Conservation (phyloP, 768 basidiomycete species). For the Tulasnella sp. region DNA sequence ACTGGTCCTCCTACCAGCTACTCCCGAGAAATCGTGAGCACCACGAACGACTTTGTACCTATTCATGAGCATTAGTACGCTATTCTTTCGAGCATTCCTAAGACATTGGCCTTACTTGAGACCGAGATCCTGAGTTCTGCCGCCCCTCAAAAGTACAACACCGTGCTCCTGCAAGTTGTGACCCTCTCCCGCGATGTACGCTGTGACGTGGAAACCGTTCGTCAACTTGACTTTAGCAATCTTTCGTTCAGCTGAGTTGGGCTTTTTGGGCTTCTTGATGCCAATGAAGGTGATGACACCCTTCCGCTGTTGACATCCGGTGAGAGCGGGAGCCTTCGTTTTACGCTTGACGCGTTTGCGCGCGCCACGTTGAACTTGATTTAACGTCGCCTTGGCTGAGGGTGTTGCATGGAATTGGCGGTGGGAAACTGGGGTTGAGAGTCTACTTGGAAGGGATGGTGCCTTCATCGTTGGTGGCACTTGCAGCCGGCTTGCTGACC, state of each 20-base stretch:
- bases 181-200: conserved; percentile 94
- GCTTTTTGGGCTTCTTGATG: conserved; percentile 87
- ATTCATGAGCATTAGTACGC: too few species aligned
- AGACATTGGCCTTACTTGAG: conserved; percentile 76
- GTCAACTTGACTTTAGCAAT: conserved; percentile 88
- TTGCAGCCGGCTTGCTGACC: background rate
- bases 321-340: conserved; percentile 69
- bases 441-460: background rate
- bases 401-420: conserved; percentile 18
- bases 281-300: conserved; percentile 79
- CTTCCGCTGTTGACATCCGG: conserved; percentile 73
- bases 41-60: conserved; percentile 96
- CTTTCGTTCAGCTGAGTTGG: conserved; percentile 97
- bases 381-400: conserved; percentile 47
- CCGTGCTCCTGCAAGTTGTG: conserved; percentile 97
- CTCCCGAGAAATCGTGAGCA: conserved; percentile 81
- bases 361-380: conserved; percentile 68
- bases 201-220: conserved; percentile 79
- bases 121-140: conserved; percentile 88
- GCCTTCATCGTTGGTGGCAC: background rate
- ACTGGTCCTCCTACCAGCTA: conserved; percentile 66
- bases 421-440: background rate
- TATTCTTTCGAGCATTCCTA: too few species aligned
- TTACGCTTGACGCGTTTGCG: conserved; percentile 42
- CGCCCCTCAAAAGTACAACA: conserved; percentile 90